Base-by-base conservation (phyloP, 148 eudicot species). In the Simmondsia chinensis region DNA sequence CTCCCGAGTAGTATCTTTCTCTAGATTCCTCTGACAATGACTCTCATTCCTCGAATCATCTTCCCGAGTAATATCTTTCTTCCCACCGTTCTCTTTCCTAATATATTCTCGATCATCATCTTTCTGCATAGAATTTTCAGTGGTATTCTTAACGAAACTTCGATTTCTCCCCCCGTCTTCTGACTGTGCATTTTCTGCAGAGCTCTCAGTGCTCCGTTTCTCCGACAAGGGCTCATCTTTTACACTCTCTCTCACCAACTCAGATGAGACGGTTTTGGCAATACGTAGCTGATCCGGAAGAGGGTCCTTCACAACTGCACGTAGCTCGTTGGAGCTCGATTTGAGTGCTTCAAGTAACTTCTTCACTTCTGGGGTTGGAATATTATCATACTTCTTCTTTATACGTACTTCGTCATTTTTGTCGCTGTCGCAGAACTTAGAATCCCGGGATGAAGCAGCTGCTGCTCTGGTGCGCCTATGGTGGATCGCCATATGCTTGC, bases 271-370 rank as follows among this genome's bases (percentile, higher is more conserved):
- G 25, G 41, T 45, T 34, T 73, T 53, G 11, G 79, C 68, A 25
- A 65, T 40, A 7, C 19, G 48, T 34, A 65, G 20, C 37, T 73
- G 68, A 23, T 63, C 73, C 42, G 74, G 82, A 55, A 68, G 68
- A 50, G 80, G 78, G 58, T 81, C 86, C 45, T 20, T 58, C 30
- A 73, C 86, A 48, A 46, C 65, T 43, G 71, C 74, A 21, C 29
- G 63, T 42, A 77, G 80, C 48, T 75, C 68, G 49, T 6, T 21
- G 27, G 52, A 20, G 68, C 86, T 85, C 9, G 53, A 31, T 41
- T 49, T 45, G 33, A 73, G 80, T 11, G 39, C 75, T 54, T 71
- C 67, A 37, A 50, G 67, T 27, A 63, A 33, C 50, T 54, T 59
- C 10, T 48, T 45, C 23, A 64, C 32, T 57, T 64, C 64, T 48